These are phyloP conservation scores for Teratosphaeria zuluensis DNA, from an alignment of 2,329 filamentous ascomycete genomes.

Conservation along the genomic window DNA sequence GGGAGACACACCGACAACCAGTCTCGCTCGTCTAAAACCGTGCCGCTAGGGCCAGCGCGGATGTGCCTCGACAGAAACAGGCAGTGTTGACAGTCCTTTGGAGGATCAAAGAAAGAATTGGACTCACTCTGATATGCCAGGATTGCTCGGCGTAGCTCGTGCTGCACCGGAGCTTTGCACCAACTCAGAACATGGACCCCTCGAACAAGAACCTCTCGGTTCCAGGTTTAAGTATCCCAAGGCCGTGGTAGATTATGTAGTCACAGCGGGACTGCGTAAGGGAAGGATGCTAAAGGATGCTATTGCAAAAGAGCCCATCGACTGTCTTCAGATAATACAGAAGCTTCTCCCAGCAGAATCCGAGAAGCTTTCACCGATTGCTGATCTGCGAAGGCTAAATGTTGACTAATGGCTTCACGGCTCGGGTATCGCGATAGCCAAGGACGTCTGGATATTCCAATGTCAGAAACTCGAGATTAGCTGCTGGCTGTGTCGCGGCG, in stretches of 20 bases:
- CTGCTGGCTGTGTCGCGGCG: not conserved
- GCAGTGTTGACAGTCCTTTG: not conserved
- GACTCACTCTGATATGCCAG: not conserved
- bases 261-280: not conserved
- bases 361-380: slow-evolving; percentile 4
- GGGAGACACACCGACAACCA: not conserved
- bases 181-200: not conserved
- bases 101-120: not conserved
- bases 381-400: slow-evolving; percentile 5
- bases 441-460: not conserved
- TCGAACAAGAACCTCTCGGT: not conserved
- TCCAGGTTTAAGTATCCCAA: not conserved
- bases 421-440: not conserved
- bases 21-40: not conserved
- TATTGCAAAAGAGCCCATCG: not conserved
- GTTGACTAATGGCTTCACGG: not conserved
- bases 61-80: not conserved
- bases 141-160: not conserved
- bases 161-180: not conserved
- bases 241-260: not conserved
- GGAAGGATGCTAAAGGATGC: not conserved
- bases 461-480: not conserved
- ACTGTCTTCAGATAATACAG: not conserved
- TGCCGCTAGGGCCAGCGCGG: not conserved
- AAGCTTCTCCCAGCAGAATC: not conserved